These are phyloP conservation scores for Apophysomyces elegans DNA, from an alignment of 371 early-diverging fungal species.

Conservation along the genomic window DNA sequence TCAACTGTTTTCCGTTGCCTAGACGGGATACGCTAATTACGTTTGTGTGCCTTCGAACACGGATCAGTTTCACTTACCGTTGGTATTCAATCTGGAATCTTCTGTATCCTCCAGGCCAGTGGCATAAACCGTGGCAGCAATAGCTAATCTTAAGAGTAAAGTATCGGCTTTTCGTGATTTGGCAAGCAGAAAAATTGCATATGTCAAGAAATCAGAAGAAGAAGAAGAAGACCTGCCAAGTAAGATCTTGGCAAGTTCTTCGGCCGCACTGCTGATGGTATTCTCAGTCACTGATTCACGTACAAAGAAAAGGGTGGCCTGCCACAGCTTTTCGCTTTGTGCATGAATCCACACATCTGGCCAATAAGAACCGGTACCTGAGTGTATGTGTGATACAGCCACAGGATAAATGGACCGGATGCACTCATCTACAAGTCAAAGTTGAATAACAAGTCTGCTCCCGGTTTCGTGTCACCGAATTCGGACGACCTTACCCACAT, in stretches of 20 bases:
- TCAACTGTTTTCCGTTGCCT: not conserved
- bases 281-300: not conserved
- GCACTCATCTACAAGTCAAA: slow-evolving; percentile 14
- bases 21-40: not conserved
- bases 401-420: slow-evolving; percentile 30
- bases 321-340: slow-evolving; percentile 4
- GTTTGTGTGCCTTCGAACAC: not conserved
- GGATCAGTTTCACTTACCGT: not conserved
- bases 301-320: slow-evolving; percentile 6
- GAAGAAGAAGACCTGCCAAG: not conserved
- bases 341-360: slow-evolving; percentile 4
- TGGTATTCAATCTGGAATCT: not conserved
- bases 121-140: slow-evolving; percentile 8
- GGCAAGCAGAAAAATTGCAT: slow-evolving; percentile 2
- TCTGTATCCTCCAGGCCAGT: not conserved
- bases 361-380: not conserved
- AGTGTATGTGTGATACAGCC: slow-evolving; percentile 13
- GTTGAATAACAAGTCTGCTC: not conserved
- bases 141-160: not conserved
- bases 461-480: not conserved
- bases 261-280: not conserved
- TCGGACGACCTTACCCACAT: slow-evolving; percentile 19
- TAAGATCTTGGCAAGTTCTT: slow-evolving; percentile 1
- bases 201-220: not conserved
- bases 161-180: not conserved